Evolutionary conservation across 306 rosid genomes (phyloP).

Genomic region (Gynostemma pentaphyllum): DNA sequence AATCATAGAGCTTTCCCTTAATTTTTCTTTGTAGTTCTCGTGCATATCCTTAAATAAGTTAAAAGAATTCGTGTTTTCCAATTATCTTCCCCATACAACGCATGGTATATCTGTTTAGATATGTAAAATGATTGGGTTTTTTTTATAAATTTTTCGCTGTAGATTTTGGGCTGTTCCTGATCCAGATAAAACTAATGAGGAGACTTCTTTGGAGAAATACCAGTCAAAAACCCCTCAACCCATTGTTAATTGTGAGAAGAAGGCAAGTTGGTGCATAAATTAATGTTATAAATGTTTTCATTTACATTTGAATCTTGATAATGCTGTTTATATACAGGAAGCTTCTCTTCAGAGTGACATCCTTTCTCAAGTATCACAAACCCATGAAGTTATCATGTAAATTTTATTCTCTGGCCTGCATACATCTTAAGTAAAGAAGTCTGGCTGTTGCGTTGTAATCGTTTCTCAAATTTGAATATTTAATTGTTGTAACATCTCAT

Average conservation of each 20-base stretch:
- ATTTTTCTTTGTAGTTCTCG: neutral
- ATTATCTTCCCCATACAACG: neutral
- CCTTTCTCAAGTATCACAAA: conserved; percentile 39
- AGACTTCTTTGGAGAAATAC: conserved; percentile 18
- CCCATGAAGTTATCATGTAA: conserved; percentile 46
- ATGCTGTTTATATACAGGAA: conserved; percentile 23
- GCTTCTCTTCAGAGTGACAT: conserved; percentile 29
- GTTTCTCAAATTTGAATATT: neutral
- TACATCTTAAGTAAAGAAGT: neutral
- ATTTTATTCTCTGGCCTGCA: conserved; percentile 2
- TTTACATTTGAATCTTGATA: neutral
- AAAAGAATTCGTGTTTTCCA: neutral
- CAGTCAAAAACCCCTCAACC: conserved; percentile 20
- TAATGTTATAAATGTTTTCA: neutral
- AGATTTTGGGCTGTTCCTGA: conserved; percentile 33
- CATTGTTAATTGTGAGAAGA: conserved; percentile 29
- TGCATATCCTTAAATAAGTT: neutral
- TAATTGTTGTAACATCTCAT: neutral
- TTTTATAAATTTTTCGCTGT: neutral
- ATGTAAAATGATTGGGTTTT: neutral
- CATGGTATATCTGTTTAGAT: neutral
- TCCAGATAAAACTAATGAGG: conserved; percentile 24
- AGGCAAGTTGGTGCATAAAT: conserved; percentile 25
- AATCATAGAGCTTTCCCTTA: neutral
- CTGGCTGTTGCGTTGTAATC: neutral